Percentiles rank a stretch among this genome's conserved stretches.
Evolutionary conservation across 2,329 filamentous ascomycete genomes (phyloP).

Genomic region (Cyphellophora attinorum): DNA sequence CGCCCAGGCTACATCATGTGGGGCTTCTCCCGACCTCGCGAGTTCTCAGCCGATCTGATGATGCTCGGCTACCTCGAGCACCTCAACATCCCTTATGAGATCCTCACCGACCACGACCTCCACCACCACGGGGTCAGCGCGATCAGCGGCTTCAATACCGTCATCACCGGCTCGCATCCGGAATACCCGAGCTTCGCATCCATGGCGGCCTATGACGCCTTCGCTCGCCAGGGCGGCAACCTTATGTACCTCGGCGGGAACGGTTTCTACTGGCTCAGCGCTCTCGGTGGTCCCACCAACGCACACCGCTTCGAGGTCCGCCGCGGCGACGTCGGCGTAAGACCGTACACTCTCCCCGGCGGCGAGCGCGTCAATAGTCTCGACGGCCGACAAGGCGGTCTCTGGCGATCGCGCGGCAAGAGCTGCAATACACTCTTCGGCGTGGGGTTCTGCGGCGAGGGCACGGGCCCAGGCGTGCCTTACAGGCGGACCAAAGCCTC

Average conservation of each 20-base stretch:
- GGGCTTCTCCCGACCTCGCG: constrained; percentile 26
- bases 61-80: constrained; percentile 27
- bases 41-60: constrained; percentile 26
- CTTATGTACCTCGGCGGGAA: constrained; percentile 31
- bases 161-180: constrained; percentile 26
- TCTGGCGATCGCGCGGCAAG: constrained; percentile 25
- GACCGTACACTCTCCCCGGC: constrained; percentile 20
- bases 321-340: constrained; percentile 24
- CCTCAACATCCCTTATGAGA: constrained; percentile 23
- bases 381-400: constrained; percentile 23
- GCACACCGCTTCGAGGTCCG: constrained; percentile 28
- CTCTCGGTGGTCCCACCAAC: constrained; percentile 12
- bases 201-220: constrained; percentile 21
- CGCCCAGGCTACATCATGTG: constrained; percentile 28
- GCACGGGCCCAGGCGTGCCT: constrained; percentile 21
- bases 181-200: constrained; percentile 25
- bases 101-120: constrained; percentile 29
- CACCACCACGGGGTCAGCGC: constrained; percentile 17
- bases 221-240: constrained; percentile 22
- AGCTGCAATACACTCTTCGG: constrained; percentile 24
- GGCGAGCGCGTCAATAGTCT: constrained; percentile 23
- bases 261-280: constrained; percentile 24
- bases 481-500: constrained; percentile 15
- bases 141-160: constrained; percentile 16
- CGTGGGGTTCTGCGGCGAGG: constrained; percentile 22